Base-by-base conservation (phyloP, 1,284 basidiomycete genomes). In the Cystobasidiaceae sp. region DNA sequence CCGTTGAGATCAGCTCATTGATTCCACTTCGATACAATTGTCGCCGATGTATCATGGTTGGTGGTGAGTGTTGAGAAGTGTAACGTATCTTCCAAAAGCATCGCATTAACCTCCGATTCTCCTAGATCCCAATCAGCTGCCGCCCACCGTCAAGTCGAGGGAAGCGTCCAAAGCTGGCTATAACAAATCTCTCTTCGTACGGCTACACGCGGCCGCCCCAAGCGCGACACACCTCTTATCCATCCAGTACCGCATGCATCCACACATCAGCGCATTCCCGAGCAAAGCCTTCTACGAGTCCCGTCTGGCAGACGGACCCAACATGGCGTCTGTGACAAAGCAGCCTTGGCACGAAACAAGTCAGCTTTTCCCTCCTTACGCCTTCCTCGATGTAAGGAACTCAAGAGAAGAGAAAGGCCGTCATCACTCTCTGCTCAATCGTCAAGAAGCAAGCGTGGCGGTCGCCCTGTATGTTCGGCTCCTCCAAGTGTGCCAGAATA, bases 191-290 rank as follows among this genome's bases (percentile, higher is more conserved):
- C 80, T 99, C 6, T 99, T 98, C 74, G 92, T 97, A 46, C 86
- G 96, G 41, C 82, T 99, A 69, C 90, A 93, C 74, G 86, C 86
- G 72, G 84, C 85, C 39, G 81, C 83, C 32, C 86, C 86, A 2
- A 84, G 88, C 11, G 85, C 87, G 27, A 90, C 96, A 50, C 90
- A 98, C 77, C 81, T 99, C 4, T 80, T 99, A 44, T 94, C 89
- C 71, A 98, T 98, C 51, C 96, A 98, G 79, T 99, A 99, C 76
- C 94, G 96, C 75, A 99, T 99, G 96, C 93, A 99, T 76, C 94
- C 96, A 0, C 86, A 89, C 66, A 98, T 99, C 75, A 94, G 91
- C 70, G 80, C 81, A 52, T 83, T 98, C 30, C 96, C 96, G 0
- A 97, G 93, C 68, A 82, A 82, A 57, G 79, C 93, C 0, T 99